A percentile compares a stretch with the other conserved stretches of the same genome.
Conservation (phyloP, 2,329 filamentous ascomycete genomes). For the Aspergillus ochraceoroseus region DNA sequence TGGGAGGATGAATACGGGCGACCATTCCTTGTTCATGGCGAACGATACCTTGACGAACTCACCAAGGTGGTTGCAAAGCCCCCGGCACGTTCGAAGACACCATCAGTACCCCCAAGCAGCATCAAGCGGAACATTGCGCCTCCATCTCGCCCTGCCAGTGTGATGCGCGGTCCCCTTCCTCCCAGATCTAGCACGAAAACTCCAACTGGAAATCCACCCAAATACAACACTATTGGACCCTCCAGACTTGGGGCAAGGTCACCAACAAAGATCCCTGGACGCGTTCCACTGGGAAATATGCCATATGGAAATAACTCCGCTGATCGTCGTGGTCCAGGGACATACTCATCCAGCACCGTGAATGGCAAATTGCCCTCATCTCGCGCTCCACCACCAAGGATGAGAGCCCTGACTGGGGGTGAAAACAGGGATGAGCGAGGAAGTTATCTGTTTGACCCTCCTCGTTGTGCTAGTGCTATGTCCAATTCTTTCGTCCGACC, state of each 20-base stretch:
- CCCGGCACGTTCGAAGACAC: slow-evolving; percentile 50
- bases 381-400: slow-evolving; percentile 74
- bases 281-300: slow-evolving; percentile 46
- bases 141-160: slow-evolving; percentile 33
- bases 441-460: slow-evolving; percentile 35
- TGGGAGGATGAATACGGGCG: slow-evolving; percentile 95
- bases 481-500: slow-evolving; percentile 53
- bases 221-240: slow-evolving; percentile 37
- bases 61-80: slow-evolving; percentile 63
- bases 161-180: slow-evolving; percentile 34
- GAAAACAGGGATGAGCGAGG: slow-evolving; percentile 45
- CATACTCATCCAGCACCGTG: slow-evolving; percentile 41
- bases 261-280: slow-evolving; percentile 47
- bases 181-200: slow-evolving; percentile 46
- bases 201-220: slow-evolving; percentile 41
- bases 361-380: slow-evolving; percentile 48
- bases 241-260: slow-evolving; percentile 38
- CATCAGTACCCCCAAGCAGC: slow-evolving; percentile 32
- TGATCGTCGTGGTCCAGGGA: slow-evolving; percentile 56
- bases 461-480: slow-evolving; percentile 51
- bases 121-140: slow-evolving; percentile 11
- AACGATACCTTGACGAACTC: slow-evolving; percentile 83
- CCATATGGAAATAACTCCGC: slow-evolving; percentile 66
- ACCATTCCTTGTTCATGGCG: slow-evolving; percentile 87
- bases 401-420: slow-evolving; percentile 68